Conservation (phyloP, 805 yeast genomes). For the Pichia eremophila region DNA sequence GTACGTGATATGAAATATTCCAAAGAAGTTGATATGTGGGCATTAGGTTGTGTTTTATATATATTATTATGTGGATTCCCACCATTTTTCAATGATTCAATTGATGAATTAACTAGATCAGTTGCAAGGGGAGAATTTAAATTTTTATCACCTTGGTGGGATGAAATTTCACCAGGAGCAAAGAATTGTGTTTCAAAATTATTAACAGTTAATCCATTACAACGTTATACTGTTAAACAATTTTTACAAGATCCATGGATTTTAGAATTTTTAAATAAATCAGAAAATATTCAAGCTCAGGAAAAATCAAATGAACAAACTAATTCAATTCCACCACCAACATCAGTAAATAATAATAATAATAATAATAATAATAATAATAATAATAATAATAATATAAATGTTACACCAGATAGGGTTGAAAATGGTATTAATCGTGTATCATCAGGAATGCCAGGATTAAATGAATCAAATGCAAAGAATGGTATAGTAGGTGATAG, state of each 20-base stretch:
- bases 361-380: too few species aligned
- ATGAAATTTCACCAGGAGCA: slow-evolving; percentile 62
- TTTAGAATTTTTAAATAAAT: slow-evolving; percentile 22
- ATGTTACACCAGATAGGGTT: background rate
- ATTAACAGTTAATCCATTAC: slow-evolving; percentile 60
- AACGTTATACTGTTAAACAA: slow-evolving; percentile 63
- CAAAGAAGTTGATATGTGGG: slow-evolving; percentile 98
- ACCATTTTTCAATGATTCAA: slow-evolving; percentile 84
- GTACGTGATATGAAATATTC: slow-evolving; percentile 90
- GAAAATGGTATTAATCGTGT: background rate
- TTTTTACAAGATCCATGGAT: slow-evolving; percentile 76
- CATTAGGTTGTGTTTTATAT: slow-evolving; percentile 90
- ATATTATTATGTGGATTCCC: slow-evolving; percentile 95
- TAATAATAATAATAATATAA: too few species aligned
- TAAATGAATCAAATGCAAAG: background rate
- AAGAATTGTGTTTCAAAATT: slow-evolving; percentile 59
- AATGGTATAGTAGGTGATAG: background rate
- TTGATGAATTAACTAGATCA: slow-evolving; percentile 63
- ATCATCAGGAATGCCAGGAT: slow-evolving; percentile 7
- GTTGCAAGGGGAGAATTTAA: slow-evolving; percentile 75
- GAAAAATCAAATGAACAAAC: slow-evolving; percentile 9
- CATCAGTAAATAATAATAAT: background rate
- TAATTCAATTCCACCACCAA: background rate
- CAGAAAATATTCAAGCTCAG: slow-evolving; percentile 21
- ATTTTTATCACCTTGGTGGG: slow-evolving; percentile 84